Conservation (phyloP, 352 stramenopile genomes). For the Pythium dissimile region DNA sequence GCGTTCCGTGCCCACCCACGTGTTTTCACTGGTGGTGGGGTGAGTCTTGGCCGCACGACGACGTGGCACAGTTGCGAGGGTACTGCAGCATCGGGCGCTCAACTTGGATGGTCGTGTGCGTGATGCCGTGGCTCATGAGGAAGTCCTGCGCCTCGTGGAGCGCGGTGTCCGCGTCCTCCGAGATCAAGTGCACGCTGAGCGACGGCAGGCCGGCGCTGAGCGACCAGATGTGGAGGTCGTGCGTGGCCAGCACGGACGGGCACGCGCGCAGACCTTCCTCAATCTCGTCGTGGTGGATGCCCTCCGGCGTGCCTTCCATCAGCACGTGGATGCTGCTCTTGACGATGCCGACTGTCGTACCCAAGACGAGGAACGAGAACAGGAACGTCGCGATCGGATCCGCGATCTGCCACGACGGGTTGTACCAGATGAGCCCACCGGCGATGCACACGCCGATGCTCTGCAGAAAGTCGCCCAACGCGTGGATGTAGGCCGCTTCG, state of each 20-base stretch:
- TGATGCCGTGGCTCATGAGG: conserved; percentile 75
- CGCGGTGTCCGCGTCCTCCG: conserved; percentile 56
- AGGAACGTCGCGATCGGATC: conserved; percentile 97
- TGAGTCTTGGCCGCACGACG: conserved; percentile 79
- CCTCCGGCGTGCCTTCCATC: conserved; percentile 93
- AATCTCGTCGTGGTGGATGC: conserved; percentile 87
- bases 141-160: conserved; percentile 70
- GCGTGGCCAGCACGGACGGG: conserved; percentile 88
- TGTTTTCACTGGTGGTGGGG: conserved; percentile 49
- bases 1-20: neutral
- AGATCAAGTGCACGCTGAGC: conserved; percentile 92
- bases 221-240: conserved; percentile 98
- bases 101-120: conserved; percentile 88
- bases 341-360: conserved; percentile 91
- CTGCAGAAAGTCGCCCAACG: conserved; percentile 97
- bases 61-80: conserved; percentile 64
- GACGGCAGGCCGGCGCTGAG: conserved; percentile 89
- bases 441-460: conserved; percentile 95
- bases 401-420: conserved; percentile 93
- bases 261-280: conserved; percentile 74
- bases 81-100: conserved; percentile 70
- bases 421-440: conserved; percentile 95
- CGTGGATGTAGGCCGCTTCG: conserved; percentile 96
- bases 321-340: conserved; percentile 91
- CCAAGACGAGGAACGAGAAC: conserved; percentile 95